Evolutionary conservation across 2,329 filamentous ascomycete species (phyloP), one percentile per base, ranked within the genome.

Genomic region (Colletotrichum sp.): DNA sequence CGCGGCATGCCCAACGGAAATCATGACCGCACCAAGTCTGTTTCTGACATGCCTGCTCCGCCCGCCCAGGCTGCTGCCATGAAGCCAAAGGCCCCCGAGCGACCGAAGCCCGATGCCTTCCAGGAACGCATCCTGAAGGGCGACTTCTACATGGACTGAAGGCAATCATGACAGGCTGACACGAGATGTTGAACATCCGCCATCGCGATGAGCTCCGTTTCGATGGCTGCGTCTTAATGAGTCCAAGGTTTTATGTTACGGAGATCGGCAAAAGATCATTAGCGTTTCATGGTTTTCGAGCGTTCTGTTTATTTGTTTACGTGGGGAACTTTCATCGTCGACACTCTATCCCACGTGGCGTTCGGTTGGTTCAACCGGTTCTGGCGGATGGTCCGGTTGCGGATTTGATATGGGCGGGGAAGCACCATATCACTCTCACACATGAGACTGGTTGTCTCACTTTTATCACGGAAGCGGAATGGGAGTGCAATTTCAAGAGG

Each of bases 111-210:
- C 34, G 97, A 99, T 87, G 94, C 94, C 78, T 97, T 98, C 87
- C 96, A 98, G 85, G 97, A 99, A 90, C 93, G 98, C 79, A 98
- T 99, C 81, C 90, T 99, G 79, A 97, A 98, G 87, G 97, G 96
- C 61, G 97, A 99, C 82, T 98, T 99, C 82, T 97, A 97, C 88
- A 98, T 98, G 96, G 96, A 98, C 82, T 98, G 89, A 89, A 76
- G 27, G n/a, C 44, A n/a, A 22, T 39, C 8, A 9, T 16, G 48
- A 28, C 34, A 28, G 57, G 28, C 57, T 65, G 28, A 48, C 28
- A 44, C 52, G 30, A 63, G 36, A 55, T 39, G 71, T 66, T 63
- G 16, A 74, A 13, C 8, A 57, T 39, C 12, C 22, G 61, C 66
- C 63, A 69, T 64, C 22, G 28, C 48, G 27, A 66, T 30, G 6